These are phyloP conservation scores for Polygonum maritimum DNA, from an alignment of 148 eudicot species.

Conservation along the genomic window DNA sequence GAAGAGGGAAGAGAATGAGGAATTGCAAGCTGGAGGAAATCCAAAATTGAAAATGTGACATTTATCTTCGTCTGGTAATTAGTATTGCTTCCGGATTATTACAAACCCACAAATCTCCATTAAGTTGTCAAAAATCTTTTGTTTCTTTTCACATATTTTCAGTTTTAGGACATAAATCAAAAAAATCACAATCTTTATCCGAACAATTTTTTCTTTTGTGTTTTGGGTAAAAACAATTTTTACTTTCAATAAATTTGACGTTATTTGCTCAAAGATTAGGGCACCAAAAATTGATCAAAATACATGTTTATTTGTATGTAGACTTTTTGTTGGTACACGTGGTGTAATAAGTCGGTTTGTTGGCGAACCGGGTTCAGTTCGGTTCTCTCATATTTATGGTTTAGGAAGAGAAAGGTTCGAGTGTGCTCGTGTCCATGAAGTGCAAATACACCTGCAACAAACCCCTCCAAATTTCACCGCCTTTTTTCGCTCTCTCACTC, in stretches of 20 bases:
- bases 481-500: neutral
- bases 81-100: neutral
- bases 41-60: neutral
- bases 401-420: neutral
- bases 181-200: too few relatives aligned
- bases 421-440: neutral
- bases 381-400: neutral
- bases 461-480: slow-evolving; percentile 7
- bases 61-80: neutral
- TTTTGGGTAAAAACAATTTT: too few relatives aligned
- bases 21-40: slow-evolving; percentile 12
- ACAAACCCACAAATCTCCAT: neutral
- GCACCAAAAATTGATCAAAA: neutral
- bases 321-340: neutral
- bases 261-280: neutral
- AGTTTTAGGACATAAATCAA: neutral
- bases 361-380: neutral
- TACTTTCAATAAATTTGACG: too few relatives aligned
- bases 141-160: neutral
- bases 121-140: neutral
- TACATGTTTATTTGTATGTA: neutral
- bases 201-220: too few relatives aligned
- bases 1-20: slow-evolving; percentile 15
- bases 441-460: neutral
- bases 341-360: neutral